Evolutionary conservation across 805 yeast species (phyloP), one percentile per base, ranked within the genome.

Genomic region (Trichomonascus vanleenenianus): DNA sequence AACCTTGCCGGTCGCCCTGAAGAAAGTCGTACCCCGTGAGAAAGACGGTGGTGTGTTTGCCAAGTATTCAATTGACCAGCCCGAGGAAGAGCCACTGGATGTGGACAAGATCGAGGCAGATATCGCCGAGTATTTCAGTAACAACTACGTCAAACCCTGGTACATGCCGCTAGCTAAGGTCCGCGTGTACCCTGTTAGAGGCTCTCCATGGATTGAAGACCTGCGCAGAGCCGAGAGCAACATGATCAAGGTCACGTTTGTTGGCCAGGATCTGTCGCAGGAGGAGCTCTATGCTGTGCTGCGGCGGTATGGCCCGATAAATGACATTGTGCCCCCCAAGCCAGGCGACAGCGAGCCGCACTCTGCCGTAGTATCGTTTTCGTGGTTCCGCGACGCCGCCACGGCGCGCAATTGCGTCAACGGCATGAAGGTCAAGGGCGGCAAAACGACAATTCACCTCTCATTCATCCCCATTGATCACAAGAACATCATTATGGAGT

Each of bases 121-220:
- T 50, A 70, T 86, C 22, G 75, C 70, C 44, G 58, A 53, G 57
- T 71, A 61, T 55, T 74, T 52, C 46, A 66, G 46, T 6, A 47
- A 47, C 43, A 55, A 52, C 14, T 49, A 56, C 1, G 43, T 47
- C 18, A 49, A 59, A 1, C 55, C 61, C 2, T 68, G 57, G 57
- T 52, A 66, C 8, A 37, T 20, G 8, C 67, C 45, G 30, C 49
- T 68, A 9, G 67, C 73, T 18, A 62, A 74, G 1, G 46, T 83
- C 82, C 2, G 66, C 68, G 48, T 82, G 74, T 44, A 81, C 72
- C 80, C 84, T 0, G 97, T 93, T 1, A 81, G 83, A 55, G 99
- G 99, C 50, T 70, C 75, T 1, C 98, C 99, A 0, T 91, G 97
- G 96, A 83, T 93, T 49, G 97, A 91, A 65, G 98, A 93, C 60